Conservation (phyloP, 257 asterid genomes). For the Fraxinus americana region DNA sequence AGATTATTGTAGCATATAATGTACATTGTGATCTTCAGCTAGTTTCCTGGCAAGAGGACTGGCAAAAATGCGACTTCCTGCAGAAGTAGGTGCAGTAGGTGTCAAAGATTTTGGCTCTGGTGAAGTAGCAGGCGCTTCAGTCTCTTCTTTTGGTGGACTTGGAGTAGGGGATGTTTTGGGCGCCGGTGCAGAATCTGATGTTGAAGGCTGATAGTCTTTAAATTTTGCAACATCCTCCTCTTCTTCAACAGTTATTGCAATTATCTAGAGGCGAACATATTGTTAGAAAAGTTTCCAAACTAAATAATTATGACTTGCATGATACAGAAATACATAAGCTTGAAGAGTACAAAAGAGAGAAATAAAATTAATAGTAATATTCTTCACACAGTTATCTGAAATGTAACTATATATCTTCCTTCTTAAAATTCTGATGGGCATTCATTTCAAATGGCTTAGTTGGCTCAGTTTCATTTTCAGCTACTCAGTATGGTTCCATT, state of each 20-base stretch:
- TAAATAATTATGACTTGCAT: conserved; percentile 9
- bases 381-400: not conserved
- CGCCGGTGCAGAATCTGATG: conserved; percentile 66
- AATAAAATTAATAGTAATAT: not conserved
- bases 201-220: conserved; percentile 68
- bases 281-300: conserved; percentile 26
- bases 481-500: not conserved
- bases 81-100: conserved; percentile 30
- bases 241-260: conserved; percentile 90
- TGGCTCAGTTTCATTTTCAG: not conserved
- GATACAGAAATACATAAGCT: not conserved
- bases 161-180: conserved; percentile 64
- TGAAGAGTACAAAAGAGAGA: not conserved
- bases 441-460: not conserved
- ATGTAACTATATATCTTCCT: not conserved
- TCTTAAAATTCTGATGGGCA: not conserved
- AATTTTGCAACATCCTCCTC: conserved; percentile 76
- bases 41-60: conserved; percentile 60
- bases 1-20: not conserved
- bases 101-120: conserved; percentile 56
- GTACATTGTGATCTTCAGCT: conserved; percentile 53
- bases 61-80: conserved; percentile 48
- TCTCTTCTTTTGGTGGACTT: conserved; percentile 70
- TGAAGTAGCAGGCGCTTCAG: conserved; percentile 49
- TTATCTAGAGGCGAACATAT: conserved; percentile 45